Evolutionary conservation across 257 asterid species (phyloP), one percentile per base, ranked within the genome.

Genomic region (Plectranthus barbatus): DNA sequence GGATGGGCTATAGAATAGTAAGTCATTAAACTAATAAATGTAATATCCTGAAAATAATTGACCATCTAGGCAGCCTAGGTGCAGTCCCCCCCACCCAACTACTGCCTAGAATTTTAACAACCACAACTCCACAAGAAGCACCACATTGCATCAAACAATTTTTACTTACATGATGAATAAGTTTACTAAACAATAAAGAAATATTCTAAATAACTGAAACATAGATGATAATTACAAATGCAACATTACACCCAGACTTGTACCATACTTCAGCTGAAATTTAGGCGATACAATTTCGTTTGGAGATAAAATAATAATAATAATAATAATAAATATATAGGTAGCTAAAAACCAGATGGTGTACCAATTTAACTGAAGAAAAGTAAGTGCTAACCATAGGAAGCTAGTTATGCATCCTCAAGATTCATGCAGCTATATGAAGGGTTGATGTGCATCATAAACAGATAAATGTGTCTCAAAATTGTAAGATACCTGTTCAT

Each of bases 401-500:
- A 64, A 66, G 55, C 15, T 41, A 62, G 33, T 54, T 6, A 61
- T 34, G 21, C 13, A 24, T 57, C 14, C 66, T 19, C 14, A n/a
- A 63, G 33, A 56, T 45, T 55, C 67, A 39, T 24, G 17, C 33
- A 49, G 20, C 31, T 23, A 42, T 50, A 20, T 68, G 54, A 56
- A 45, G 66, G 54, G 24, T 68, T 48, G 9, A 56, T 57, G 60
- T 46, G 17, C 64, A 45, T 46, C 24, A 62, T 40, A 58, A 42
- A 42, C 61, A 34, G 9, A 58, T 24, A 36, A 57, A 59, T 42
- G 52, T 8, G 34, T 19, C 42, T 2, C 46, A 34, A 70, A 23
- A 8, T 60, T 42, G 62, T 17, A 55, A 26, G 17, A 39, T 72
- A 93, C 99, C 97, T 87, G 97, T 76, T 90, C 99, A 67, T 84